Conservation (phyloP, 1,284 basidiomycete species). For the Entoloma clypeatum region DNA sequence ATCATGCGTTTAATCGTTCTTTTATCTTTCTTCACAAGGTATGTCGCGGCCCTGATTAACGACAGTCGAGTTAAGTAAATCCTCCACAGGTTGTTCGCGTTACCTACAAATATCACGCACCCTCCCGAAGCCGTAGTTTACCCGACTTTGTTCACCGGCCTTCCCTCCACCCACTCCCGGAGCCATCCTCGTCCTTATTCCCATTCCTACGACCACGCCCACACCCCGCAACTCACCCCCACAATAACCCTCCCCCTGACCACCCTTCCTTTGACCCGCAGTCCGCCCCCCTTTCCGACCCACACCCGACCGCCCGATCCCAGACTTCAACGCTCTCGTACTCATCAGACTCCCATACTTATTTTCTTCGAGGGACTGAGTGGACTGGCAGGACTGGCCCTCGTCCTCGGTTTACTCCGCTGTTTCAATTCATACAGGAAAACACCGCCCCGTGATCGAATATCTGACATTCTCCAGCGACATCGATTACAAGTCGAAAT, state of each 20-base stretch:
- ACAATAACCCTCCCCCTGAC: slow-evolving; percentile 7
- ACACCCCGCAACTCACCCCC: slow-evolving; percentile 6
- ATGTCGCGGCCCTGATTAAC: no score
- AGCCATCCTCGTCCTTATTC: no score
- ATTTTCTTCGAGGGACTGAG: slow-evolving; percentile 47
- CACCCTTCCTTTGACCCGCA: slow-evolving; percentile 5
- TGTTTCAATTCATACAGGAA: slow-evolving; percentile 41
- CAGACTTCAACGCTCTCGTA: neutral
- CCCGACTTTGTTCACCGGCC: no score
- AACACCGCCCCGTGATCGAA: slow-evolving; percentile 44
- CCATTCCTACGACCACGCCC: slow-evolving; percentile 9
- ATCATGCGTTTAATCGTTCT: no score
- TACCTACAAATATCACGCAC: no score
- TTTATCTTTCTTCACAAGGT: no score
- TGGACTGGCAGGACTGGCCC: slow-evolving; percentile 33
- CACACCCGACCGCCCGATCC: slow-evolving; percentile 2
- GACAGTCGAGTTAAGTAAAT: no score
- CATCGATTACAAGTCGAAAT: slow-evolving; percentile 51
- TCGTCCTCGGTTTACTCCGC: slow-evolving; percentile 36
- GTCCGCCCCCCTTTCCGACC: slow-evolving; percentile 13
- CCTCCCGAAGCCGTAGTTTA: no score
- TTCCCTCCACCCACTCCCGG: no score
- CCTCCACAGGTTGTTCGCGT: no score
- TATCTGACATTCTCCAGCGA: slow-evolving; percentile 38
- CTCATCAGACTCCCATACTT: slow-evolving; percentile 26